Base-by-base conservation (phyloP, 73 alveolate species). In the Symbiodinium natans region DNA sequence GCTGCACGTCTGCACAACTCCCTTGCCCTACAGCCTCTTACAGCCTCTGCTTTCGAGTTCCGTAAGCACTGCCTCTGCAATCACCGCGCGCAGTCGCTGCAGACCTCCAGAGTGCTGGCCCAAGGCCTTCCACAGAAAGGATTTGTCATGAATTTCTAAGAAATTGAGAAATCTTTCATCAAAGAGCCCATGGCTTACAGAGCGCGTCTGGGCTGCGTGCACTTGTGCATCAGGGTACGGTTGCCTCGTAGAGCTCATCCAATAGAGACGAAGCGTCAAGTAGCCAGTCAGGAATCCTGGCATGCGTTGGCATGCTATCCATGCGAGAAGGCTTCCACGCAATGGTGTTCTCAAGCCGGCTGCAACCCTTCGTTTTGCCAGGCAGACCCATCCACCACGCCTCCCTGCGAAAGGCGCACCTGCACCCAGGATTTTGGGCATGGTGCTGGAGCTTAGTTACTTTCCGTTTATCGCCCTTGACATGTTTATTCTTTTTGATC, bases 271-370 rank as follows among this genome's bases (percentile, higher is more conserved):
- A n/a, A 10, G 84, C 84, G 29, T 74, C 84, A 33, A 74, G 42
- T 29, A 74, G 43, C 84, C 84, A 74, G 84, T 74, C 84, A 2
- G 43, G 40, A 17, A 33, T n/a, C 84, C 84, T 74, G 84, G 84
- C 84, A 33, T 43, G 29, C 15, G 77, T 10, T 13, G 59, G 59
- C 59, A 9, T 46, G 59, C 13, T 46, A 6, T 46, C 59, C 59
- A 9, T 46, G 59, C 59, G 13, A 46, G 59, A 9, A 46, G 59
- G 13, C 59, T 46, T 46, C 59, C 59, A 46, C 6, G 59, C 6
- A 6, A 46, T 9, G 13, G 59, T 13, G 6, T 46, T 46, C 59
- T 13, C 59, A 6, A 13, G 13, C 6, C 59, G 59, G 59, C 59
- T 46, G 6, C 13, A 46, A 46, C 6, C 59, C 6, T 6, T 46